phyloP scores from a whole-genome alignment of 306 rosid genomes.

The Parietaria judaica region DNA sequence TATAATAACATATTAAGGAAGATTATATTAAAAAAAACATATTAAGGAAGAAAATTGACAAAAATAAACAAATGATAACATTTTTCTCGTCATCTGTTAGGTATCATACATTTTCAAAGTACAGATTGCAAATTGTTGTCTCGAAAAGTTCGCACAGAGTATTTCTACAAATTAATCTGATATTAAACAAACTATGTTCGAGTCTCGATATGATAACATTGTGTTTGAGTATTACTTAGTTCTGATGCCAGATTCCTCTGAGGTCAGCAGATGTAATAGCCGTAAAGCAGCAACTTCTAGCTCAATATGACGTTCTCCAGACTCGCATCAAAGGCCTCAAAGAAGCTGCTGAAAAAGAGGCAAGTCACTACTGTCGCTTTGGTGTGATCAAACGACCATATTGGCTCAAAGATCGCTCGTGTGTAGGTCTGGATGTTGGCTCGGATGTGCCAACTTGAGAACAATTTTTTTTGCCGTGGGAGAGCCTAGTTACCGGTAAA shows the following conservation, averaged over 20 bases:
- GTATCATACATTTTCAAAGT: no score
- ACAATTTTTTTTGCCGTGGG: constrained; percentile 90
- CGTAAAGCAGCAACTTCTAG: constrained; percentile 79
- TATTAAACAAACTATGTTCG: no score
- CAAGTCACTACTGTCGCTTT: constrained; percentile 16
- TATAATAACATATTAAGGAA: no score
- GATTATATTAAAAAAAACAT: no score
- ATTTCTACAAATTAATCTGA: no score
- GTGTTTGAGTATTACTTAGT: not conserved
- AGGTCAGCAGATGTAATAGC: constrained; percentile 60
- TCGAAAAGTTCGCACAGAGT: no score
- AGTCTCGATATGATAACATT: not conserved
- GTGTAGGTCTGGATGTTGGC: constrained; percentile 92
- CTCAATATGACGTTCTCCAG: constrained; percentile 85
- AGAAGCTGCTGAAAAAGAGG: constrained; percentile 91
- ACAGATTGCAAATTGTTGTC: no score
- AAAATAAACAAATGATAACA: no score
- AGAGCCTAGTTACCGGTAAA: constrained; percentile 84
- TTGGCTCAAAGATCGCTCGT: not conserved
- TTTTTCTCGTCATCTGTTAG: no score
- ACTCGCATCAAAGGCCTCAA: constrained; percentile 78
- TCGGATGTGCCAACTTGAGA: constrained; percentile 95
- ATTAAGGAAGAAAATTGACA: no score
- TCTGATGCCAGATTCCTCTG: constrained; percentile 67
- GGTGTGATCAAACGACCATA: not conserved